Conservation (phyloP, 129 eudicot genomes). For the Ambrosia artemisiifolia region DNA sequence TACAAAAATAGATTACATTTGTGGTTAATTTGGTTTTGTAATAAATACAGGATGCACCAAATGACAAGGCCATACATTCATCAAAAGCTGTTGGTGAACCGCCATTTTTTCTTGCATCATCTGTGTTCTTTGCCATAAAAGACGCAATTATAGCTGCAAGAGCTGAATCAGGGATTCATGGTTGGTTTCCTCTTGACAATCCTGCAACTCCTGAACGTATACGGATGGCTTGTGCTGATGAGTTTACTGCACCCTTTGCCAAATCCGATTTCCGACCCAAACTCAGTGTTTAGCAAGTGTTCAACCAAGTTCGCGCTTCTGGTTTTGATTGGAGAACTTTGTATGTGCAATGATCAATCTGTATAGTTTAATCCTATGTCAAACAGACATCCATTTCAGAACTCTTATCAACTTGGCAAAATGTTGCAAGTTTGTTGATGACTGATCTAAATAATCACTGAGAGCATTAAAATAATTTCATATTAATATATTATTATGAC, state of each 20-base stretch:
- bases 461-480: neutral
- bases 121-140: constrained; percentile 84
- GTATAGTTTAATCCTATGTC: constrained; percentile 5
- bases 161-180: constrained; percentile 57
- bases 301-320: neutral
- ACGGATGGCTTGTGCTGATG: constrained; percentile 89
- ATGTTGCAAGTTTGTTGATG: neutral
- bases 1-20: neutral
- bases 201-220: constrained; percentile 98
- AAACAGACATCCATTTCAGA: neutral
- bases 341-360: neutral
- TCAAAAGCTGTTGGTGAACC: constrained; percentile 99
- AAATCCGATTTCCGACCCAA: constrained; percentile 68
- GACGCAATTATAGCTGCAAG: constrained; percentile 85
- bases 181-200: constrained; percentile 91
- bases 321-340: neutral
- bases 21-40: constrained; percentile 7
- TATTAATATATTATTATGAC: neutral
- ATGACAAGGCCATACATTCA: constrained; percentile 83
- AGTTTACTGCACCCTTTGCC: constrained; percentile 52
- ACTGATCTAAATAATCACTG: neutral
- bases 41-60: constrained; percentile 72
- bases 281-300: constrained; percentile 51
- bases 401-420: neutral
- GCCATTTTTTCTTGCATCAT: constrained; percentile 87